These are phyloP conservation scores for Fusarium liriodendri DNA, from an alignment of 2,329 filamentous ascomycete genomes.

Conservation along the genomic window DNA sequence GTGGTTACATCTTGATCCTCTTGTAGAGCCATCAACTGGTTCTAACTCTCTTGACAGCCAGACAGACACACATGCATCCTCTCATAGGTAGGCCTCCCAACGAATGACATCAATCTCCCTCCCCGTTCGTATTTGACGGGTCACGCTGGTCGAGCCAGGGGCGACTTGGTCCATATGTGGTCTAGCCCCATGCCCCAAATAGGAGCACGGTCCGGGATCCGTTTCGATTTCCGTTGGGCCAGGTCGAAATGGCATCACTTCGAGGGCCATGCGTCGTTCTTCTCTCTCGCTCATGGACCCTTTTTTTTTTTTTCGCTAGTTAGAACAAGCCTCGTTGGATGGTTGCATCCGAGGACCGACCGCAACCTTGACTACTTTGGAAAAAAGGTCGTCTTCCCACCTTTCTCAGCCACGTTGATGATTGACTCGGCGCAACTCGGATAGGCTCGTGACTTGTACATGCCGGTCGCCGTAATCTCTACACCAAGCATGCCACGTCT, in stretches of 20 bases:
- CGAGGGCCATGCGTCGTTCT: neutral
- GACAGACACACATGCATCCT: neutral
- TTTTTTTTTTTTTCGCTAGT: neutral
- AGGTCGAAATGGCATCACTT: slow-evolving; percentile 6
- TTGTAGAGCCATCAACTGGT: neutral
- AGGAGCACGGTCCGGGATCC: slow-evolving; percentile 10
- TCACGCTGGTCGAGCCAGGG: slow-evolving; percentile 2
- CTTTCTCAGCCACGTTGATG: neutral
- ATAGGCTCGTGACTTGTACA: neutral
- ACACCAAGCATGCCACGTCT: neutral
- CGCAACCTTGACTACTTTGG: neutral
- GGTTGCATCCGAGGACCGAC: slow-evolving; percentile 30
- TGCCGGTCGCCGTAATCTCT: neutral
- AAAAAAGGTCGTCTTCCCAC: slow-evolving; percentile 5
- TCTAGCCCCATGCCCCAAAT: slow-evolving; percentile 18
- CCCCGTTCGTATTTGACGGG: slow-evolving; percentile 26
- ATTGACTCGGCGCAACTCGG: neutral
- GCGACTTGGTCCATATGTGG: neutral
- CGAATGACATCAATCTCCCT: slow-evolving; percentile 37
- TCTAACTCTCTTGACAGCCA: neutral
- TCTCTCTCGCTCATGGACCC: neutral
- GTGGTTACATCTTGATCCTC: neutral
- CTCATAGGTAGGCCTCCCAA: neutral
- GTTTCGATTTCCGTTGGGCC: slow-evolving; percentile 29
- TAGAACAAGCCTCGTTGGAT: slow-evolving; percentile 11